Percentiles rank a stretch among this genome's conserved stretches.
phyloP scores from a whole-genome alignment of 2,329 filamentous ascomycete species.

The Parasarocladium wereldwijsianum region DNA sequence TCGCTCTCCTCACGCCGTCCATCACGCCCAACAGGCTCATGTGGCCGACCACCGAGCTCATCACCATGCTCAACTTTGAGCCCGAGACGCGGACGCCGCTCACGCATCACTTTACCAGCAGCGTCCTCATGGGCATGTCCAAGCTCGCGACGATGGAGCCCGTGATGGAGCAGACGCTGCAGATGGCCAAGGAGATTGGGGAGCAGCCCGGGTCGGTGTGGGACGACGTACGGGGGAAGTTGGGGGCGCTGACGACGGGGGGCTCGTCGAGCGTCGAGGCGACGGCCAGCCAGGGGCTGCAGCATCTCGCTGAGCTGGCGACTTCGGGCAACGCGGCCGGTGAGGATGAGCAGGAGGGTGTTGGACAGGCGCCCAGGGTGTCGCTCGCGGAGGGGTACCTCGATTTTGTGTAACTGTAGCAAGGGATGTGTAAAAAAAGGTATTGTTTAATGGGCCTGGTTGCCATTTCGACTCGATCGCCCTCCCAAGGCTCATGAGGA shows the following conservation, averaged over 20 bases:
- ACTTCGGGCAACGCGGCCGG: constrained; percentile 25
- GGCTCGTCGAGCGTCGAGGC: constrained; percentile 20
- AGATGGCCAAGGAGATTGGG: constrained; percentile 38
- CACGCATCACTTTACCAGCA: constrained; percentile 50
- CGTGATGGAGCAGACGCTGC: constrained; percentile 41
- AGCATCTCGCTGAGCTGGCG: constrained; percentile 45
- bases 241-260: constrained; percentile 19
- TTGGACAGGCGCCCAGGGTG: constrained; percentile 12
- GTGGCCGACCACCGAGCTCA: constrained; percentile 43
- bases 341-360: constrained; percentile 15
- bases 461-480: too few species aligned
- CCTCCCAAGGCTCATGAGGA: neutral
- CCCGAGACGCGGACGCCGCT: constrained; percentile 44
- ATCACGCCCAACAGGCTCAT: constrained; percentile 39
- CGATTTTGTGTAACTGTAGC: constrained; percentile 2
- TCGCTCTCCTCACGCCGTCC: constrained; percentile 40
- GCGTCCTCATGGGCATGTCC: constrained; percentile 45
- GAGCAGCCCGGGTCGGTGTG: constrained; percentile 39
- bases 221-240: constrained; percentile 38
- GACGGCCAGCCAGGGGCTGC: constrained; percentile 37
- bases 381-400: constrained; percentile 21
- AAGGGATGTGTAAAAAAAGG: too few species aligned
- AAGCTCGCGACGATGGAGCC: constrained; percentile 40
- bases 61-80: constrained; percentile 40
- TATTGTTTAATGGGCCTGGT: too few species aligned